Base-by-base conservation (phyloP, 2,329 filamentous ascomycete genomes). In the Botryotinia globosa region DNA sequence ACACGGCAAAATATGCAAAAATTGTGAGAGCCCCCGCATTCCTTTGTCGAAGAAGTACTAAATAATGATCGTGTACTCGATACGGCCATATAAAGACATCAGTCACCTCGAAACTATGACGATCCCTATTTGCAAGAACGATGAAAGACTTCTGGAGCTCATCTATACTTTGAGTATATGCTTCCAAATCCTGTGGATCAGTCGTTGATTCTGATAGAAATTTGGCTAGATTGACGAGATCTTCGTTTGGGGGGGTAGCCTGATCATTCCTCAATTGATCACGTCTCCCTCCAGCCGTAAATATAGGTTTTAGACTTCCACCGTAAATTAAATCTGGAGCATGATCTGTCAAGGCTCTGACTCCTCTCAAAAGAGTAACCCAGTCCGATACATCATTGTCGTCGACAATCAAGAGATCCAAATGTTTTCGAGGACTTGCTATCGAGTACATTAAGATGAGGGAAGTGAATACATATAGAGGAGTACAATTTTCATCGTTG, bases 81-180 rank as follows among this genome's bases (percentile, higher is more conserved):
- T 82, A 84, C 64, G 83, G 78, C 83, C 83, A 84, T 8, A 82
- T 76, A 71, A 84, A 83, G 2, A 82, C 77, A 71, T 84, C 83
- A 3, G 79, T 77, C 34, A 81, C 76, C 66, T 85, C 83, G 20
- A 80, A 77, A 48, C 74, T 54, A 44, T 71, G 25, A 61, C 73
- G 74, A 66, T 71, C 59, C 62, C 71, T 32, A 8, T 71, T 74
- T 29, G 75, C 77, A 45, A 79, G 73, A 25, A 78, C 75, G 0
- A 77, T 75, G 67, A 82, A 80, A 1, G 80, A 79, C 63, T 78
- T 78, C 32, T 82, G 80, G 10, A 84, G 77, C 59, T 81, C 79
- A 32, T 81, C 75, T 12, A 83, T 77, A 1, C 81, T 80, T 5
- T 75, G 72, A 1, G 75, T 70, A 75, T 83, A 83, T 1, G 80